Base-by-base conservation (phyloP, 345 rosid species). In the Brassica nigra region DNA sequence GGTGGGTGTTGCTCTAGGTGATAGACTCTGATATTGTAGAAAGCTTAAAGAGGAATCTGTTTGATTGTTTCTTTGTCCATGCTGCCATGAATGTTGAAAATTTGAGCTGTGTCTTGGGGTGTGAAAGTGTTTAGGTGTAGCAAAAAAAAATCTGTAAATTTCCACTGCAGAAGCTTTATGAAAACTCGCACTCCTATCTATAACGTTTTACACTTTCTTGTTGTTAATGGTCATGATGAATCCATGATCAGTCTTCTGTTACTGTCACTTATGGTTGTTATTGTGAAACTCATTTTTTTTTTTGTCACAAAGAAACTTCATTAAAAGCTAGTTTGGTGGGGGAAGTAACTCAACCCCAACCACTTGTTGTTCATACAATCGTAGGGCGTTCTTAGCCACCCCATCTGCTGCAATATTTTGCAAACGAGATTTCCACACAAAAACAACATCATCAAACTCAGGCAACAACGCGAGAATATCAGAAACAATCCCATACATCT, bases 1-100 rank as follows among this genome's bases (percentile, higher is more conserved):
- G 91, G 85, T 42, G 87, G 97, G 75, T 89, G 99, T 59, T 92
- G 97, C 81, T 86, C 83, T 14, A 81, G 83, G 33, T 90, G 84
- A 82, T 11, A 55, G 76, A 39, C 39, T 29, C 54, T 62, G 62
- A 34, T 59, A 75, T 30, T 71, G 80, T 80, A 70, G 83, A 75
- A 28, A 63, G 71, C 74, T 68, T 67, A 6, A 2, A 74, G 75
- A 49, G 49, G 7, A 79, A 74, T 68, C 12, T 80, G 66, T 74
- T 68, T 68, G 71, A 61, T 74, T 74, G 33, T 80, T 49, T 74
- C 28, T 68, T 62, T 69, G 75, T 80, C 74, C 66, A 52, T 70
- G 64, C 16, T 47, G 6, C 55, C 16, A 12, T 49, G 57, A 49
- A 49, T 49, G 57, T 49, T 14, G 57, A 49, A 47, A 49, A 49